A percentile compares a stretch with the other conserved stretches of the same genome.
These are phyloP conservation scores for Debaryomycetaceae sp. DNA, from an alignment of 1,139 yeast species.

Conservation along the genomic window DNA sequence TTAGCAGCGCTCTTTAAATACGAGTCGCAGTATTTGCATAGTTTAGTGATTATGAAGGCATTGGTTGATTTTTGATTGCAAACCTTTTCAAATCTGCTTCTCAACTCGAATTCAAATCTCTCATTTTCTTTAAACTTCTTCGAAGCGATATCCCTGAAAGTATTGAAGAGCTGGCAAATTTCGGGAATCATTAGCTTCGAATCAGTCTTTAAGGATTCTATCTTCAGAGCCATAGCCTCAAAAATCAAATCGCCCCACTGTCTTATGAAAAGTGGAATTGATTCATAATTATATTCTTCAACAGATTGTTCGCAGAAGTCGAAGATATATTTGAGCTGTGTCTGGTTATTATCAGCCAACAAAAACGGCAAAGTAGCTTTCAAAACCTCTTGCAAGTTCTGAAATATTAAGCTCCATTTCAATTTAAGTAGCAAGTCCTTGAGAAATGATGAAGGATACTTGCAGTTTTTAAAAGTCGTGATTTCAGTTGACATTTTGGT, in stretches of 20 bases:
- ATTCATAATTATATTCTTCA: constrained; percentile 16
- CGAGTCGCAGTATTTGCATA: constrained; percentile 35
- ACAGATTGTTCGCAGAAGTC: constrained; percentile 15
- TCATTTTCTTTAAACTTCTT: constrained; percentile 12
- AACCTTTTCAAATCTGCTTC: constrained; percentile 23
- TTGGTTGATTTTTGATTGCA: constrained; percentile 21
- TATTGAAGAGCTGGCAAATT: constrained; percentile 9
- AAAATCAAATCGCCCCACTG: constrained; percentile 20
- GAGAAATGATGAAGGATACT: constrained; percentile 18
- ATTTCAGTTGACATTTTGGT: constrained; percentile 15
- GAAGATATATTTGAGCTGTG: constrained; percentile 16
- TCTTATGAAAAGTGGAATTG: constrained; percentile 15
- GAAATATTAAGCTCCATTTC: constrained; percentile 30
- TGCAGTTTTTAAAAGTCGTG: constrained; percentile 21
- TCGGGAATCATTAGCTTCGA: constrained; percentile 6
- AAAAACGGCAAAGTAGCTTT: constrained; percentile 17
- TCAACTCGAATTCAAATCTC: constrained; percentile 25
- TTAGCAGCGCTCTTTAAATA: constrained; percentile 19
- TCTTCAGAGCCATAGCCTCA: constrained; percentile 5
- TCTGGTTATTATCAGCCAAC: constrained; percentile 11
- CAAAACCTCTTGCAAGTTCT: constrained; percentile 20
- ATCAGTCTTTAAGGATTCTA: constrained; percentile 4
- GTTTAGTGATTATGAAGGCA: constrained; percentile 17
- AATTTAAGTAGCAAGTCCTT: constrained; percentile 18
- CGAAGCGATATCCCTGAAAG: constrained; percentile 10